These are phyloP conservation scores for Nyctanthes arbortristis DNA, from an alignment of 257 asterid species.

Conservation along the genomic window DNA sequence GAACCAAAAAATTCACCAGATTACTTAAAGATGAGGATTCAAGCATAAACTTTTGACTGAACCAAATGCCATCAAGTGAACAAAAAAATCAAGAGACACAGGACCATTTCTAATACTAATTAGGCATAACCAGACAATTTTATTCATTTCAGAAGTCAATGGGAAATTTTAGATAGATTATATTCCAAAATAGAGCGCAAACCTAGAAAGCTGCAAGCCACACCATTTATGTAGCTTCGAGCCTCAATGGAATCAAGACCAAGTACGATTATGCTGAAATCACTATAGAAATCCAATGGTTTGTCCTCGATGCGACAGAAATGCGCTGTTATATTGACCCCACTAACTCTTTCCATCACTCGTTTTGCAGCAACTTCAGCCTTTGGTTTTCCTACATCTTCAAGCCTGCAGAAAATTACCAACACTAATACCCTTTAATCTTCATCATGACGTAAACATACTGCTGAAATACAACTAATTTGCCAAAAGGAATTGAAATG, in stretches of 20 bases:
- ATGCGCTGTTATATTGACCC: constrained; percentile 83
- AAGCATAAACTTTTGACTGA: not conserved
- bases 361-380: constrained; percentile 97
- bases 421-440: not conserved
- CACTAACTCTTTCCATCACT: constrained; percentile 94
- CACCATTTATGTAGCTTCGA: constrained; percentile 91
- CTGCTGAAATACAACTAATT: not conserved
- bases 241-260: constrained; percentile 99
- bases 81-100: not conserved
- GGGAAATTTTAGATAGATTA: constrained; percentile 18
- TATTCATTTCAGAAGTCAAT: constrained; percentile 10
- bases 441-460: constrained; percentile 23
- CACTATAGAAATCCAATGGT: constrained; percentile 82
- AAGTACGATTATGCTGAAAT: constrained; percentile 89
- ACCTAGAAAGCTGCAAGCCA: constrained; percentile 97
- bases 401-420: constrained; percentile 57
- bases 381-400: constrained; percentile 98
- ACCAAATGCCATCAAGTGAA: not conserved
- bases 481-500: not conserved
- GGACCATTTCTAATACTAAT: not conserved
- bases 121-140: constrained; percentile 10
- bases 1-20: not conserved
- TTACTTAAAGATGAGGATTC: not conserved
- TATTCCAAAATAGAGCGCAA: constrained; percentile 34
- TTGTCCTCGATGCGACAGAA: constrained; percentile 98